Base-by-base conservation (phyloP, 352 stramenopile genomes). In the Hyaloperonospora arabidopsidis region DNA sequence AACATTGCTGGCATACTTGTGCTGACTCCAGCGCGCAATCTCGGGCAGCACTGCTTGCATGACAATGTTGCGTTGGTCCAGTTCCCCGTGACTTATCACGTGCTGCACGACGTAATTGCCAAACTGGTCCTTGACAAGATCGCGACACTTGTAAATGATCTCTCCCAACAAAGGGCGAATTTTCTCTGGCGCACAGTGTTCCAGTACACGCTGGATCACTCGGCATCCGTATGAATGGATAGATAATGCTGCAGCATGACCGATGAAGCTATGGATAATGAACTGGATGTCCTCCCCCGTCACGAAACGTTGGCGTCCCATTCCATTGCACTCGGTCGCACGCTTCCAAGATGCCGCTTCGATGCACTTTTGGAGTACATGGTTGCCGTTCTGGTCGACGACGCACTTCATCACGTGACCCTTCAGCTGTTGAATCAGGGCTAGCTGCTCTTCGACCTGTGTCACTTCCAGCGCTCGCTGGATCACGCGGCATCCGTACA, bases 81-180 rank as follows among this genome's bases (percentile, higher is more conserved):
- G 63, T 35, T 94, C 81, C 34, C 96, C 95, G 61, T 97, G 95
- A 52, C 95, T 84, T 48, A 99, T 88, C 14, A 99, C 91, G 59
- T 99, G 95, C 66, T 99, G 97, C 54, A 99, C 97, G 6, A 99
- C 96, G 61, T 99, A 99, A 73, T 99, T 99, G 10, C 96, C 97
- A 69, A 98, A 99, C 65, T 98, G 95, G 66, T 99, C 95, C 72
- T 91, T 88, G 23, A 92, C 80, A 34, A 94, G 67, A 17, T 88
- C 81, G n/a, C 72, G 78, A 55, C 84, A 96, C 50, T 87, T 86
- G 57, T 76, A 76, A 17, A 94, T 85, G 50, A 99, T 97, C 57
- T 98, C 87, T 66, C 95, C 86, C 32, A 99, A 63, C 22, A 98
- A 88, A n/a, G 79, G 73, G 8, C 72, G 81, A 46, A 97, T 98